Evolutionary conservation across 2,329 filamentous ascomycete genomes (phyloP), one percentile per base, ranked within the genome.

Genomic region (Cladosporium velox): DNA sequence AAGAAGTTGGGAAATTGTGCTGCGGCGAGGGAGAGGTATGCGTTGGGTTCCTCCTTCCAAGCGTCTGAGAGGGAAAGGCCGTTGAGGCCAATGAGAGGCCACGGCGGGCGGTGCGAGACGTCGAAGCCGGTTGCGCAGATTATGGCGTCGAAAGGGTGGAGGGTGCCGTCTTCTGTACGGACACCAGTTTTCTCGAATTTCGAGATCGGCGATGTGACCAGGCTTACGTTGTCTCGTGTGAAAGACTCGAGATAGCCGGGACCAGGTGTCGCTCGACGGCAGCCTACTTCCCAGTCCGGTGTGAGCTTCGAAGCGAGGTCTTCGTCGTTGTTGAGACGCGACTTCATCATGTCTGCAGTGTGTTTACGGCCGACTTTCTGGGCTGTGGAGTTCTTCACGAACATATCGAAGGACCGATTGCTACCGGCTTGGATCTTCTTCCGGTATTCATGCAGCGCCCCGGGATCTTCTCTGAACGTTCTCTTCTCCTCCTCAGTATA

Each of bases 261-360:
- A 11, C 77, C 79, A 2, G 79, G 79, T 0, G 89, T 91, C 0
- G 89, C 77, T 1, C 89, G 83, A 11, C 88, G 83, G 69, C 89
- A 91, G 70, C 87, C 85, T 1, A 88, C 87, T 0, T 87, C 85
- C 71, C 88, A 90, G 67, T 89, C 84, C 0, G 89, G 89, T 4
- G 88, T 79, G 3, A 90, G 79, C 26, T 82, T 79, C 0, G 85
- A 78, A 0, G 85, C 75, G 4, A 90, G 77, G 28, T 86, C 83
- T 0, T 87, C 84, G 67, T 88, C 85, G 62, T 82, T 81, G 0
- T 75, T 77, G 0, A 90, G 76, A 0, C 86, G 81, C 49, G 81
- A 71, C 41, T 79, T 79, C 85, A 90, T 90, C 61, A 72, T 71
- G 2, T 70, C 68, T 26, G 68, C 67, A 7, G 71, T 73, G 6